A percentile compares a stretch with the other conserved stretches of the same genome.
phyloP scores from a whole-genome alignment of 2,329 filamentous ascomycete genomes.

The Beauveria sp. region DNA sequence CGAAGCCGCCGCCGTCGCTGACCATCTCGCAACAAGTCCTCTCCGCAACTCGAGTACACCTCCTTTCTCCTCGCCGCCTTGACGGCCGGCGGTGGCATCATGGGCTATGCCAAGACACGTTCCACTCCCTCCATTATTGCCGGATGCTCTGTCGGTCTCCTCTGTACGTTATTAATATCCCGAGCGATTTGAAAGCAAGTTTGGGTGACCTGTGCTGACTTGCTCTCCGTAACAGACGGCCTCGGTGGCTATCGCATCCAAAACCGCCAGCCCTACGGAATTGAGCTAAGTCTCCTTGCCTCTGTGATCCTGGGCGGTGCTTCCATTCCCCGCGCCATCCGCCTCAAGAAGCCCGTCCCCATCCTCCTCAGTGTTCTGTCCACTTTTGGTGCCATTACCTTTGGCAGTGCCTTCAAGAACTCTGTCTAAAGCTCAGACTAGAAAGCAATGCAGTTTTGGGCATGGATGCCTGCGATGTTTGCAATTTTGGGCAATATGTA shows the following conservation, averaged over 20 bases:
- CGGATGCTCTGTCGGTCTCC: constrained; percentile 69
- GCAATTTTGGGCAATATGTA: neutral
- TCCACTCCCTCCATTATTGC: constrained; percentile 83
- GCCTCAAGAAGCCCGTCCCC: constrained; percentile 76
- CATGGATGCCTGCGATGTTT: neutral
- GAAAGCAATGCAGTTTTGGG: neutral
- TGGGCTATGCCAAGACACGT: constrained; percentile 79
- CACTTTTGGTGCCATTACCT: constrained; percentile 65
- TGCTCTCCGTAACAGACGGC: constrained; percentile 44
- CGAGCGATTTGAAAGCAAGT: neutral
- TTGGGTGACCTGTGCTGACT: neutral
- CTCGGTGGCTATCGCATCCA: constrained; percentile 76
- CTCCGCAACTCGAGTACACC: constrained; percentile 38
- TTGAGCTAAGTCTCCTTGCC: constrained; percentile 83
- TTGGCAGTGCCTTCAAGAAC: constrained; percentile 60
- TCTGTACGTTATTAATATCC: constrained; percentile 38
- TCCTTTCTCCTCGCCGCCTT: constrained; percentile 74
- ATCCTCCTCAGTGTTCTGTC: constrained; percentile 72
- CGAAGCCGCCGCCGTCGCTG: neutral
- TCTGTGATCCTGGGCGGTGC: constrained; percentile 78
- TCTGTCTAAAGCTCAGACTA: constrained; percentile 23
- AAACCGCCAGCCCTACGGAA: constrained; percentile 66
- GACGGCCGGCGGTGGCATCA: constrained; percentile 79
- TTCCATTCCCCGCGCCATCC: constrained; percentile 79
- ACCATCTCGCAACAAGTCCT: neutral